Evolutionary conservation across 352 stramenopile species (phyloP), one percentile per base, ranked within the genome.

Genomic region (Elongisporangium prolatum): DNA sequence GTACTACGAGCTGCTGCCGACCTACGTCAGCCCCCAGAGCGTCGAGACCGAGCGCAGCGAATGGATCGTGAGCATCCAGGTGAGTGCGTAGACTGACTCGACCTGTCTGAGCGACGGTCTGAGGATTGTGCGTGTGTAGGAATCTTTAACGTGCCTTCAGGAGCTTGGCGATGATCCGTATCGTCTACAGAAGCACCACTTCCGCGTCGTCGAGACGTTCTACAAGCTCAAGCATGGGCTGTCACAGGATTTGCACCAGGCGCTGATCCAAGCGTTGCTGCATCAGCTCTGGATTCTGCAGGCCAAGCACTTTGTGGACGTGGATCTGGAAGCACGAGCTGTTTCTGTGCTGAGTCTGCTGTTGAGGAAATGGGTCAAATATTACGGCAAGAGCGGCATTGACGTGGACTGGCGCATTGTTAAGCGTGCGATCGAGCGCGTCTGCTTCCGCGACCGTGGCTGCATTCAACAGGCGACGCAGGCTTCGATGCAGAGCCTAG

Each of bases 141-240:
- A 88, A 60, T 76, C 77, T 9, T 57, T 85, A 2, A 24, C 44
- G 20, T 56, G 67, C 34, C 48, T 91, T 16, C 53, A 70, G 21
- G 64, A 57, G 25, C 56, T 86, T 11, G 51, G 60, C 0, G 58
- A 59, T 21, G 64, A 17, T 0, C 8, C 38, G n/a, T 21, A 51
- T n/a, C 37, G 52, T 21, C 63, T 91, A 4, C 68, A 84, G 57
- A 84, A 78, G 34, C 77, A 65, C 22, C 82, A 91, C 53, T 88
- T 90, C 49, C 80, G 77, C 51, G 66, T 57, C 21, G 22, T 91
- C 2, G 69, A 84, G 38, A 90, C 70, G 49, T 66, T 84, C 18
- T 84, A 80, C 67, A 75, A 79, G 48, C 67, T 89, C 55, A 91
- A 91, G 57, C 75, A 90, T 56, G 65, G 65, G 54, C 60, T 91